phyloP scores from a whole-genome alignment of 192 early-diverging fungal genomes.

The Ramicandelaber brevisporus region DNA sequence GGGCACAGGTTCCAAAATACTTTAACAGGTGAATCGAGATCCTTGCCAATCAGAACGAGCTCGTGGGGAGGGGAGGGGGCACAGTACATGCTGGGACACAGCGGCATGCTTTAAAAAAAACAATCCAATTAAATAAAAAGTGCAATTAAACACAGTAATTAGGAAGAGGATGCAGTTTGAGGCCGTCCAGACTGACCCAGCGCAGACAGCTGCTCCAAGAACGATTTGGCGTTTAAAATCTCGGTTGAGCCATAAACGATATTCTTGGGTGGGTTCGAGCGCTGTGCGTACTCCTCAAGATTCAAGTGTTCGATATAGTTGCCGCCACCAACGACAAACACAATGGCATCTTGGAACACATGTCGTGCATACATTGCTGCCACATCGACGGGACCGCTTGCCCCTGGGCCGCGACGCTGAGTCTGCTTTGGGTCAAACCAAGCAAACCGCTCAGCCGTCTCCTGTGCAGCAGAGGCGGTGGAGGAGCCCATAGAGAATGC shows the following conservation, averaged over 20 bases:
- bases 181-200: too few species aligned
- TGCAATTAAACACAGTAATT: too few species aligned
- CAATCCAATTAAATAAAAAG: too few species aligned
- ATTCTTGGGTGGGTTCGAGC: constrained; percentile 33
- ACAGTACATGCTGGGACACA: too few species aligned
- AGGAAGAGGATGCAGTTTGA: too few species aligned
- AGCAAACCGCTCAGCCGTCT: constrained; percentile 47
- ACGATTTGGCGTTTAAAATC: constrained; percentile 49
- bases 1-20: too few species aligned
- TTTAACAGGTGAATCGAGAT: too few species aligned
- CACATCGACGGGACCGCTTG: too few species aligned
- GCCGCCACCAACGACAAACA: constrained; percentile 94
- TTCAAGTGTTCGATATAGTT: constrained; percentile 98
- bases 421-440: constrained; percentile 69
- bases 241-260: constrained; percentile 91
- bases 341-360: constrained; percentile 75
- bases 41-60: too few species aligned
- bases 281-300: constrained; percentile 65
- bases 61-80: too few species aligned
- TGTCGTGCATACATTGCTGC: too few species aligned
- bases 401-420: constrained; percentile 25
- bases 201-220: constrained; percentile 49
- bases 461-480: not conserved
- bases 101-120: too few species aligned
- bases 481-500: constrained; percentile 3